These are phyloP conservation scores for Alternaria sp. DNA, from an alignment of 2,329 filamentous ascomycete genomes.

Conservation along the genomic window DNA sequence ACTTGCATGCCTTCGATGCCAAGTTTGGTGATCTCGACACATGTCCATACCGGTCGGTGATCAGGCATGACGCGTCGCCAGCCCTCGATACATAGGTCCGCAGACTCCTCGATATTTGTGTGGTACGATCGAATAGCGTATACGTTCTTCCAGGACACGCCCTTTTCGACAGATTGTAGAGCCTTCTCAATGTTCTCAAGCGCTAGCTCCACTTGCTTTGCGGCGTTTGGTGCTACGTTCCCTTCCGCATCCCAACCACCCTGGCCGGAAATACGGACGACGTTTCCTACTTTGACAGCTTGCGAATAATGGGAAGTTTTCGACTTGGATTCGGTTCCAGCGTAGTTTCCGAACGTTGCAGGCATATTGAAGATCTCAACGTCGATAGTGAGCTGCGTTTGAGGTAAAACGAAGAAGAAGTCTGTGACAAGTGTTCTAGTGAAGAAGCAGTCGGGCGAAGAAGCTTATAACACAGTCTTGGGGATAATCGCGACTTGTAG, in stretches of 20 bases:
- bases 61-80: slow-evolving; percentile 14
- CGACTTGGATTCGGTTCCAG: slow-evolving; percentile 9
- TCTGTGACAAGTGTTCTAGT: neutral
- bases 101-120: slow-evolving; percentile 7
- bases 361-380: neutral
- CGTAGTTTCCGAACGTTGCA: slow-evolving; percentile 8
- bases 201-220: slow-evolving; percentile 37
- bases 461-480: neutral
- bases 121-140: slow-evolving; percentile 19
- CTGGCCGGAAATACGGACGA: slow-evolving; percentile 20
- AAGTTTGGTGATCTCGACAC: slow-evolving; percentile 16
- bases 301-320: slow-evolving; percentile 19
- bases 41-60: slow-evolving; percentile 19
- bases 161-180: slow-evolving; percentile 8
- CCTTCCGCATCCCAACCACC: slow-evolving; percentile 20
- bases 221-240: slow-evolving; percentile 6
- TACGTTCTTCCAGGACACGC: slow-evolving; percentile 55
- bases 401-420: neutral
- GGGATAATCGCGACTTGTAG: neutral
- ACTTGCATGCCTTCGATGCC: slow-evolving; percentile 17
- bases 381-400: neutral
- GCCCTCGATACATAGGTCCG: neutral
- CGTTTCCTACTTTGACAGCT: slow-evolving; percentile 16
- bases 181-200: slow-evolving; percentile 64
- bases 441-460: neutral